phyloP scores from a whole-genome alignment of 805 yeast genomes.

The Hanseniaspora jakobsenii region DNA sequence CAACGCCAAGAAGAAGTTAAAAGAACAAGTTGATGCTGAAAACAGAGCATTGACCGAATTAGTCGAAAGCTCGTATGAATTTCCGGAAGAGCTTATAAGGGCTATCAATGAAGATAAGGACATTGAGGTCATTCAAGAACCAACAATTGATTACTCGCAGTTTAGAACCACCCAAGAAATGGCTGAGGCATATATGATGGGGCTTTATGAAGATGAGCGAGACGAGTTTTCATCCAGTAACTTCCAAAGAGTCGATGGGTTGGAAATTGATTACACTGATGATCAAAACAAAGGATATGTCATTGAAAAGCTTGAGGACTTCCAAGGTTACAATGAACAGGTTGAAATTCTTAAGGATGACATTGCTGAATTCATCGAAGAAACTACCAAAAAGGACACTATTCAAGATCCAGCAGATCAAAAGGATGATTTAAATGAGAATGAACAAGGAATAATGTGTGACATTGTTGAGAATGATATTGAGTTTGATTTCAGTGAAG shows the following conservation, averaged over 20 bases:
- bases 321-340: constrained; percentile 38
- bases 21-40: neutral
- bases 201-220: constrained; percentile 50
- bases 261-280: constrained; percentile 9
- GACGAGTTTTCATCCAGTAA: constrained; percentile 28
- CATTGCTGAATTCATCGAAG: constrained; percentile 21
- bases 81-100: constrained; percentile 6
- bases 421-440: constrained; percentile 7
- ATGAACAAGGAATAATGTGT: constrained; percentile 21
- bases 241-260: constrained; percentile 7
- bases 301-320: constrained; percentile 42
- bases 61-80: neutral
- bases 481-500: constrained; percentile 24
- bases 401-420: neutral
- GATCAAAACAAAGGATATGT: constrained; percentile 31
- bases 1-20: neutral
- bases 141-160: constrained; percentile 32
- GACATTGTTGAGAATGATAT: constrained; percentile 28
- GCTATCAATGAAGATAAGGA: constrained; percentile 13
- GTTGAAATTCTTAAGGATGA: constrained; percentile 30
- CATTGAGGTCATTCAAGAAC: constrained; percentile 18
- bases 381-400: constrained; percentile 12
- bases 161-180: constrained; percentile 41
- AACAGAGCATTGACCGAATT: neutral
- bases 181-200: constrained; percentile 50